A percentile compares a stretch with the other conserved stretches of the same genome.
Conservation (phyloP, 768 basidiomycete genomes). For the Trametes elegans region DNA sequence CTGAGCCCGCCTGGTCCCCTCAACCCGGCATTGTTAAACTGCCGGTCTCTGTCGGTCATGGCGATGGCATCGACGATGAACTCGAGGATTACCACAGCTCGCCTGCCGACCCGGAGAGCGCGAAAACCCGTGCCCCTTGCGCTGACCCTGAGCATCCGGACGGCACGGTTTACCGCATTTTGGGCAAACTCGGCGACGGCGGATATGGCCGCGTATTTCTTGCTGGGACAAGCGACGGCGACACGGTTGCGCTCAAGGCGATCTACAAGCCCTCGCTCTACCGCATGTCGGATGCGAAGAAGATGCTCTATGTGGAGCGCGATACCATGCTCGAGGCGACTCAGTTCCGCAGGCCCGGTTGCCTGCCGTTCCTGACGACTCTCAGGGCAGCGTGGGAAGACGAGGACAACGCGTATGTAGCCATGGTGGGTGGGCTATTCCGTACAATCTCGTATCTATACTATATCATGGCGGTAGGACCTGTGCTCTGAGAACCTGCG, state of each 20-base stretch:
- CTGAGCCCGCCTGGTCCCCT: background rate
- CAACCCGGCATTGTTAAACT: background rate
- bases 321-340: conserved; percentile 17
- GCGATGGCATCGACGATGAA: too few relatives aligned
- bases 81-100: background rate
- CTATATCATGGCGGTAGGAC: too few relatives aligned
- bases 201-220: conserved; percentile 21
- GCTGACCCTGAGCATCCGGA: background rate
- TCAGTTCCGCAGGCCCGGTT: too few relatives aligned
- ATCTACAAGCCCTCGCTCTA: conserved; percentile 21
- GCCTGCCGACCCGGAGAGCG: background rate
- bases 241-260: conserved; percentile 27
- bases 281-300: background rate
- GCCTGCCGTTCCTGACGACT: conserved; percentile 9
- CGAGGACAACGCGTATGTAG: conserved; percentile 25
- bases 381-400: conserved; percentile 26
- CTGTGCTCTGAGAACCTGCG: conserved; percentile 11
- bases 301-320: conserved; percentile 18
- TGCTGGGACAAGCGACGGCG: conserved; percentile 10
- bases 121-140: background rate
- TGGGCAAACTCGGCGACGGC: conserved; percentile 19
- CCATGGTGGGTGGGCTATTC: conserved; percentile 25
- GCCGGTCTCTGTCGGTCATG: background rate
- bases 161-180: conserved; percentile 16
- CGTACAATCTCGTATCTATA: background rate